These are phyloP conservation scores for Amborella trichopoda DNA, from an alignment of 164 flowering plant species.

Conservation along the genomic window DNA sequence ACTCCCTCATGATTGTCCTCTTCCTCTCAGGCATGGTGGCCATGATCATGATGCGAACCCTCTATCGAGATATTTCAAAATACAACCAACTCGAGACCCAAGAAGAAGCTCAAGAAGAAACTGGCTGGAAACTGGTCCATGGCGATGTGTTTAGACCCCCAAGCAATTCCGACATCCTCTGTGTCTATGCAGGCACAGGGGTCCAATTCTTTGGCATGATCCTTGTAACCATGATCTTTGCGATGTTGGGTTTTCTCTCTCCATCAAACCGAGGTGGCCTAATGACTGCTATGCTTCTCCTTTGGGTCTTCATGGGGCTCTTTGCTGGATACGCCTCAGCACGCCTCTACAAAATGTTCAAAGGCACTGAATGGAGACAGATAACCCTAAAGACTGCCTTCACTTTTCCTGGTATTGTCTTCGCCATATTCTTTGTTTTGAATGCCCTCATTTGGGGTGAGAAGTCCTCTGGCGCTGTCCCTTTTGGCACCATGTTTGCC, in stretches of 20 bases:
- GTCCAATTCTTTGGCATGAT: constrained; percentile 13
- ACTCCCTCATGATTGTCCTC: constrained; percentile 6
- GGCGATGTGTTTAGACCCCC: constrained; percentile 12
- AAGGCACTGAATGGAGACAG: constrained; percentile 83
- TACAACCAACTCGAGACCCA: constrained; percentile 6
- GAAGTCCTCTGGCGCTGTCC: constrained; percentile 81
- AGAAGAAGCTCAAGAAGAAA: constrained; percentile 5
- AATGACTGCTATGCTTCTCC: constrained; percentile 10
- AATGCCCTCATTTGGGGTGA: constrained; percentile 82
- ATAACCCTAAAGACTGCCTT: constrained; percentile 66
- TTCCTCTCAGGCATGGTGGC: constrained; percentile 7
- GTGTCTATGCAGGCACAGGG: constrained; percentile 11
- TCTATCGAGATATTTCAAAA: constrained; percentile 6
- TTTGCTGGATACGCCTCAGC: constrained; percentile 82
- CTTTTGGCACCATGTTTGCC: constrained; percentile 88
- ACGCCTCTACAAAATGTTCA: constrained; percentile 83
- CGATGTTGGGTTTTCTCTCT: constrained; percentile 67
- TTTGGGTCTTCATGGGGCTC: constrained; percentile 8
- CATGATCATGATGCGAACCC: constrained; percentile 4
- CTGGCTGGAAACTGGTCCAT: constrained; percentile 8
- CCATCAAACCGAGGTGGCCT: constrained; percentile 10
- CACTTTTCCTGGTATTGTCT: constrained; percentile 58
- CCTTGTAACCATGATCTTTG: constrained; percentile 66
- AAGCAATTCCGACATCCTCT: constrained; percentile 6
- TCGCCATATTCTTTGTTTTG: constrained; percentile 56